phyloP scores from a whole-genome alignment of 768 basidiomycete species.

The Tulasnella calospora region DNA sequence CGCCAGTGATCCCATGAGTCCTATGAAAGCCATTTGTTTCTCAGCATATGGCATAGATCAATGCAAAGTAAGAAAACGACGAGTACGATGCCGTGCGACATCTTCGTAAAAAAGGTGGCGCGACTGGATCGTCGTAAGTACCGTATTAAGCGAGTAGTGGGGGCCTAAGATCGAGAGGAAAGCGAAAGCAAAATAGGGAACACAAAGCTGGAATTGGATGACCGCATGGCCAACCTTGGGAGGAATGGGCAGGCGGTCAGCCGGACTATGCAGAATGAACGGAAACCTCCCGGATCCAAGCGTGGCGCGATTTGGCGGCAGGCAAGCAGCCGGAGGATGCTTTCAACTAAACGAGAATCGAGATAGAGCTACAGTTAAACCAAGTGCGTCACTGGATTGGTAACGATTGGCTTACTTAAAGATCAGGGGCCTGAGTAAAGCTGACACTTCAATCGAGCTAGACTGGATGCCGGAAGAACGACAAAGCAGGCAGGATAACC shows the following conservation, averaged over 20 bases:
- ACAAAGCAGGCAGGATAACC: not conserved
- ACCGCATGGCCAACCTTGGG: not conserved
- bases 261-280: not conserved
- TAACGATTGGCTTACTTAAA: no score
- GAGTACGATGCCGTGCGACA: not conserved
- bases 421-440: no score
- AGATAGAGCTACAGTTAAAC: no score
- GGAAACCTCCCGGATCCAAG: not conserved
- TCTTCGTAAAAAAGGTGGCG: not conserved
- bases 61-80: not conserved
- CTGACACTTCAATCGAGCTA: not conserved
- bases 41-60: no score
- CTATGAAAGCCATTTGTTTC: no score
- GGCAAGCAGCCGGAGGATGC: not conserved
- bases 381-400: no score
- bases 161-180: no score
- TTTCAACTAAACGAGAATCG: no score
- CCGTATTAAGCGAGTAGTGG: not conserved
- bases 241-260: not conserved
- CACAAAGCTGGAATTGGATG: not conserved
- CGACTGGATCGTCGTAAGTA: not conserved
- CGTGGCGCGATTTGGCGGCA: not conserved
- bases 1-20: no score
- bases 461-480: not conserved
- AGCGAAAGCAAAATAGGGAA: no score